A percentile compares a stretch with the other conserved stretches of the same genome.
phyloP scores from a whole-genome alignment of 2,329 filamentous ascomycete genomes.

The Hirsutella rhossiliensis region DNA sequence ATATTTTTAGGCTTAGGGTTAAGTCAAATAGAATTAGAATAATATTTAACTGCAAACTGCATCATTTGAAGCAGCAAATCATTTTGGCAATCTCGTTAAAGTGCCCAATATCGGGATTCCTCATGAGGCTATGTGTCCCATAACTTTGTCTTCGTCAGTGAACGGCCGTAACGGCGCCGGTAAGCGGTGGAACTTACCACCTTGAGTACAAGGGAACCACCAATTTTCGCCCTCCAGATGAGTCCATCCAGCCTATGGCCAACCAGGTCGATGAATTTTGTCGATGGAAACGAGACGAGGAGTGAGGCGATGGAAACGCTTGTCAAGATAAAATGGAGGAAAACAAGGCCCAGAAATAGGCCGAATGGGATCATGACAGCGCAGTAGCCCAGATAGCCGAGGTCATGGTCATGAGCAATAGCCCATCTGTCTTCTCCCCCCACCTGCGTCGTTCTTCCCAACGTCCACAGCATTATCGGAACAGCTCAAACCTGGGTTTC shows the following conservation, averaged over 20 bases:
- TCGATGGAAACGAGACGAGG: too few relatives aligned
- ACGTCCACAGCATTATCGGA: too few relatives aligned
- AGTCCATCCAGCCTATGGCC: background rate
- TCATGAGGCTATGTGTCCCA: background rate
- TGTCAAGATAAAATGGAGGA: too few relatives aligned
- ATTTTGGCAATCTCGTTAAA: slow-evolving; percentile 1
- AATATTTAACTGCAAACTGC: slow-evolving; percentile 1
- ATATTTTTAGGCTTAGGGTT: slow-evolving; percentile 1
- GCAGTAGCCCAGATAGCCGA: too few relatives aligned
- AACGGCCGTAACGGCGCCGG: too few relatives aligned
- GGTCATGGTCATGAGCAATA: too few relatives aligned
- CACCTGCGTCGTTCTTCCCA: too few relatives aligned
- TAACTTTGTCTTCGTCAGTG: background rate
- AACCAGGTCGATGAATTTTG: background rate
- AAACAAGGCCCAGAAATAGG: too few relatives aligned
- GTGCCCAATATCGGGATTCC: slow-evolving; percentile 1
- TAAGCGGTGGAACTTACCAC: background rate
- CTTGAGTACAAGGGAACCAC: background rate
- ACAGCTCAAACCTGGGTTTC: too few relatives aligned
- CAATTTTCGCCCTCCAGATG: background rate
- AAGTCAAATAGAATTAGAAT: background rate
- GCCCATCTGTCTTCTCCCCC: too few relatives aligned
- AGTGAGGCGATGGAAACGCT: too few relatives aligned
- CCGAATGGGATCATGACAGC: too few relatives aligned
- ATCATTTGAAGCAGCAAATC: slow-evolving; percentile 1